These are phyloP conservation scores for Theobroma grandiflorum DNA, from an alignment of 441 rosid genomes.

Conservation along the genomic window DNA sequence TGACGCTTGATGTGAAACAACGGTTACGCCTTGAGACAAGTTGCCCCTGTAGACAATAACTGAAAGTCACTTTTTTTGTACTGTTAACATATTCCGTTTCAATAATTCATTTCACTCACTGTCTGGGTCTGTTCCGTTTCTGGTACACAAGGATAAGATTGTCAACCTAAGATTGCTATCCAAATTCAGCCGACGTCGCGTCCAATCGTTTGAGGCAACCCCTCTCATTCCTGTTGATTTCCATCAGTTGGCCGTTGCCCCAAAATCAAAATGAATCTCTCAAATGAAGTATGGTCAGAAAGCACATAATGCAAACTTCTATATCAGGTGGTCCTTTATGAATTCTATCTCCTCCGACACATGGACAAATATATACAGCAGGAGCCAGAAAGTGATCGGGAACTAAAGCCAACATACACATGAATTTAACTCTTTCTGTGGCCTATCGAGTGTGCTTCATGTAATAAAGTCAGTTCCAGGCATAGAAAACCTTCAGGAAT, in stretches of 20 bases:
- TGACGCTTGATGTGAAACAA: not conserved
- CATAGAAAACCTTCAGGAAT: not conserved
- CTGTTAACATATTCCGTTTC: not conserved
- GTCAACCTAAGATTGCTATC: not conserved
- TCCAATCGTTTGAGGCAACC: not conserved
- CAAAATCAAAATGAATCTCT: not conserved
- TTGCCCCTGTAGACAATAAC: not conserved
- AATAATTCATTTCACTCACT: slow-evolving; percentile 1
- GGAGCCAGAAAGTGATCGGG: not conserved
- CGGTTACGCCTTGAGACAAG: not conserved
- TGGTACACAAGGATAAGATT: not conserved
- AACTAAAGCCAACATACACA: not conserved
- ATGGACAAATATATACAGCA: not conserved
- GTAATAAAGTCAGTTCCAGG: not conserved
- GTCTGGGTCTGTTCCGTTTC: not conserved
- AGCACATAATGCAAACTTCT: not conserved
- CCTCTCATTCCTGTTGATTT: not conserved
- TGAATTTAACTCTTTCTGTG: slow-evolving; percentile 1
- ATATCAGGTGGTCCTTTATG: slow-evolving; percentile 8
- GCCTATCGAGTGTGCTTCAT: not conserved
- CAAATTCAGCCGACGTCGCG: not conserved
- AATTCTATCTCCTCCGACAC: not conserved
- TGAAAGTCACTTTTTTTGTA: not conserved
- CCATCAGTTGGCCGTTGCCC: not conserved
- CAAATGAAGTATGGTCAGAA: not conserved